Conservation (phyloP, 177 flowering plant genomes). For the Vitis hybrid region DNA sequence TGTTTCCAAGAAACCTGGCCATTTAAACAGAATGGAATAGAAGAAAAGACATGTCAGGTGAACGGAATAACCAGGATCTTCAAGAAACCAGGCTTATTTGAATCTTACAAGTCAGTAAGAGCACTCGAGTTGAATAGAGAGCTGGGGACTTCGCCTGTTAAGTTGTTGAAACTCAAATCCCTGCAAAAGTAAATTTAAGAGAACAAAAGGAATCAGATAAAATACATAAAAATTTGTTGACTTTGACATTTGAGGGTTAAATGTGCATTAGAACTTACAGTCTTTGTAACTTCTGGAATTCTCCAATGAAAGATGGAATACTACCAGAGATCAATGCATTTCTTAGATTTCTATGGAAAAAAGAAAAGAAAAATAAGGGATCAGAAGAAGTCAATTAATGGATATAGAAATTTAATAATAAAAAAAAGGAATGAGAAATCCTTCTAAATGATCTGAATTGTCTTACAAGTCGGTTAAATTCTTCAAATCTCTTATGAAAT, state of each 20-base stretch:
- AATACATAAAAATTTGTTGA: not conserved
- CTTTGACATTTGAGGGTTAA: too few species aligned
- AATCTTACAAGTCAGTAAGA: not conserved
- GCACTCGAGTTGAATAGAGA: constrained; percentile 1
- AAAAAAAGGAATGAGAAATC: too few species aligned
- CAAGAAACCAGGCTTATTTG: too few species aligned
- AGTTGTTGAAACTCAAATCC: too few species aligned
- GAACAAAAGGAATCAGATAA: not conserved
- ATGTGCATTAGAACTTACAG: constrained; percentile 1
- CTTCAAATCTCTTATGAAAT: constrained; percentile 3
- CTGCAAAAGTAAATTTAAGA: not conserved
- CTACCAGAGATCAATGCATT: constrained; percentile 3
- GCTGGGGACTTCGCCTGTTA: not conserved
- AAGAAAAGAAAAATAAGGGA: not conserved
- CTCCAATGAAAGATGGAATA: constrained; percentile 5
- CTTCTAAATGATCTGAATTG: not conserved
- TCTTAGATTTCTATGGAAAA: not conserved
- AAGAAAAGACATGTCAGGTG: too few species aligned
- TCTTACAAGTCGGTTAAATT: constrained; percentile 10
- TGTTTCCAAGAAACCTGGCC: too few species aligned
- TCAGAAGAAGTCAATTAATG: too few species aligned
- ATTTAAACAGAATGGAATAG: too few species aligned
- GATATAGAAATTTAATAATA: not conserved
- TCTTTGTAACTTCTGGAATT: not conserved
- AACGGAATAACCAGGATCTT: too few species aligned